Evolutionary conservation across 139 green algal species (phyloP), one percentile per base, ranked within the genome.

Genomic region (Asterochloris sp.): DNA sequence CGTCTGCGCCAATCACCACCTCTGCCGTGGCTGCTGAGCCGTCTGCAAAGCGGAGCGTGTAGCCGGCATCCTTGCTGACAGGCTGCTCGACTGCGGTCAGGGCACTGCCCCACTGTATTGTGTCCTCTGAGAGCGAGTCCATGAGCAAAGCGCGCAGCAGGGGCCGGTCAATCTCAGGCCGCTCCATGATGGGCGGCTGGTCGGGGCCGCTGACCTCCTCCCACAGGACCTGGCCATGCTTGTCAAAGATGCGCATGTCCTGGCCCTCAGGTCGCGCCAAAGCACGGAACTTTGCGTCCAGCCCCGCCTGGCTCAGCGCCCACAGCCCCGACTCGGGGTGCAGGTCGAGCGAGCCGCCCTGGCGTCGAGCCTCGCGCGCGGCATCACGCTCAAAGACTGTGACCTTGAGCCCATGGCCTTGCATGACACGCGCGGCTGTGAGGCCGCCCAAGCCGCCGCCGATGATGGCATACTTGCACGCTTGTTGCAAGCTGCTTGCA

Each of bases 361-460:
- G 62, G 16, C 1, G n/a, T 12, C 77, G 62, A 14, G 77, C 21
- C 23, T 28, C 29, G 6, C n/a, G 77, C 60, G 77, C 73, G 23
- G 77, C 24, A n/a, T 81, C 77, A 13, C 77, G 62, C 62, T 81
- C 77, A 62, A 62, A 81, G 19, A 81, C n/a, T n/a, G n/a, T 62
- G 19, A 73, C 77, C 27, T 81, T 61, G 8, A 73, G 77, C 12
- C 77, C 77, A n/a, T 81, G 62, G 1, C 38, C 27, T 62, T 81
- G 77, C 77, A 81, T 26, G n/a, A 81, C 62, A 13, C 62, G 11
- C 19, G 77, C 62, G 0, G 23, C 38, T 15, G 29, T 81, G 23
- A 81, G 62, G 9, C 77, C 77, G 13, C 77, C 29, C 24, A 81
- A 62, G 62, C 77, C 77, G 13, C 77, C 77, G 15, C 77, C 77